A percentile compares a stretch with the other conserved stretches of the same genome.
phyloP scores from a whole-genome alignment of 805 yeast species.

The Zygotorulaspora sp. region DNA sequence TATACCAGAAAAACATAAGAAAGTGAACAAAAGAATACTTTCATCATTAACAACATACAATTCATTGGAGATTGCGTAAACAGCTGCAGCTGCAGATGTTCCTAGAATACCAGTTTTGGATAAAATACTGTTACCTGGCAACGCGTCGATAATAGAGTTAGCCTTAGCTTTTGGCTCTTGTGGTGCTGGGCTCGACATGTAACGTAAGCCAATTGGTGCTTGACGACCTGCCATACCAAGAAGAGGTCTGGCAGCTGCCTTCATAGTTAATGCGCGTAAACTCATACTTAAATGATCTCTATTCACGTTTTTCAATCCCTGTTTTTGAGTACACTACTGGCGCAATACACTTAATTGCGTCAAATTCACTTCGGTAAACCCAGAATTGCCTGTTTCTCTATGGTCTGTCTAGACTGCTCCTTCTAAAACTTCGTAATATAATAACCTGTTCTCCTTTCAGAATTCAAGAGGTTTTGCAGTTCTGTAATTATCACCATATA shows the following conservation, averaged over 20 bases:
- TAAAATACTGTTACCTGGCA: slow-evolving; percentile 85
- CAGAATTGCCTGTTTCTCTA: no score
- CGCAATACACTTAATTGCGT: no score
- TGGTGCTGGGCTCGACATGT: slow-evolving; percentile 47
- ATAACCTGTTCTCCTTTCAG: not conserved
- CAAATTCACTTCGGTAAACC: no score
- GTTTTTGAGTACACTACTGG: no score
- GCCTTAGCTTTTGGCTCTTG: slow-evolving; percentile 89
- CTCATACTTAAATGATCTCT: slow-evolving; percentile 23
- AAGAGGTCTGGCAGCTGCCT: slow-evolving; percentile 25
- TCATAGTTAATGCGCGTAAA: slow-evolving; percentile 30
- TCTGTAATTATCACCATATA: no score
- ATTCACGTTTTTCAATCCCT: no score
- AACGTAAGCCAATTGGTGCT: slow-evolving; percentile 50
- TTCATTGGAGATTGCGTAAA: slow-evolving; percentile 92
- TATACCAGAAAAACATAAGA: slow-evolving; percentile 69
- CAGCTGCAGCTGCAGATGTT: slow-evolving; percentile 88
- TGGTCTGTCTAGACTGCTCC: no score
- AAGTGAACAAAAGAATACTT: slow-evolving; percentile 76
- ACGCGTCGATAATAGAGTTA: slow-evolving; percentile 76
- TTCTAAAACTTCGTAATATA: no score
- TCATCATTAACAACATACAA: slow-evolving; percentile 92
- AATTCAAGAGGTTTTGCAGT: not conserved
- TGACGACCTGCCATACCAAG: slow-evolving; percentile 24
- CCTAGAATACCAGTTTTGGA: slow-evolving; percentile 95